Conservation (phyloP, 2,329 filamentous ascomycete species). For the Eutypa lata region DNA sequence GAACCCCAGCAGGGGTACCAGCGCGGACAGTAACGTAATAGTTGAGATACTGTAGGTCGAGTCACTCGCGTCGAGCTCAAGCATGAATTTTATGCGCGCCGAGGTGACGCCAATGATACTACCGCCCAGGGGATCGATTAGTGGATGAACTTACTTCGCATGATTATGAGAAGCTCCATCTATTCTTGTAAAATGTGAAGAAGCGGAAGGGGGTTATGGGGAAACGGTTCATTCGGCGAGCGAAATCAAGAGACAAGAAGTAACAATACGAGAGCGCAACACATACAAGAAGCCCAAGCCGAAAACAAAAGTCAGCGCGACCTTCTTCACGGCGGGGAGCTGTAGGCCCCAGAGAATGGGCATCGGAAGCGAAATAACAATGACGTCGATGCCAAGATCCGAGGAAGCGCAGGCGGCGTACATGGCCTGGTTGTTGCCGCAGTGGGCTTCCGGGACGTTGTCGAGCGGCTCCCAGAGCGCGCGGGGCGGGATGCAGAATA, state of each 20-base stretch:
- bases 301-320: slow-evolving; percentile 15
- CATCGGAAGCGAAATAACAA: slow-evolving; percentile 12
- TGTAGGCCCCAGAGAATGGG: slow-evolving; percentile 12
- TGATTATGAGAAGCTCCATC: too few relatives aligned
- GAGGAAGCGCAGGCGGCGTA: too few relatives aligned
- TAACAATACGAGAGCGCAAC: not conserved
- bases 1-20: slow-evolving; percentile 21
- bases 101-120: slow-evolving; percentile 11
- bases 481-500: too few relatives aligned
- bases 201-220: not conserved
- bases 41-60: slow-evolving; percentile 10
- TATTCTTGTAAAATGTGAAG: not conserved
- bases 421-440: too few relatives aligned
- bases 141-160: not conserved
- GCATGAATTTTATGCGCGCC: slow-evolving; percentile 14
- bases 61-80: slow-evolving; percentile 11
- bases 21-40: slow-evolving; percentile 9
- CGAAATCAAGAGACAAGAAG: not conserved
- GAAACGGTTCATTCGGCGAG: not conserved
- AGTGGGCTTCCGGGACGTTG: too few relatives aligned
- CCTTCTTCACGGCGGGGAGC: slow-evolving; percentile 9
- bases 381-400: too few relatives aligned
- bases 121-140: not conserved
- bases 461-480: too few relatives aligned
- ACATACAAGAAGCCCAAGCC: slow-evolving; percentile 18